phyloP scores from a whole-genome alignment of 2,329 filamentous ascomycete species.

The Colletotrichum magnum region DNA sequence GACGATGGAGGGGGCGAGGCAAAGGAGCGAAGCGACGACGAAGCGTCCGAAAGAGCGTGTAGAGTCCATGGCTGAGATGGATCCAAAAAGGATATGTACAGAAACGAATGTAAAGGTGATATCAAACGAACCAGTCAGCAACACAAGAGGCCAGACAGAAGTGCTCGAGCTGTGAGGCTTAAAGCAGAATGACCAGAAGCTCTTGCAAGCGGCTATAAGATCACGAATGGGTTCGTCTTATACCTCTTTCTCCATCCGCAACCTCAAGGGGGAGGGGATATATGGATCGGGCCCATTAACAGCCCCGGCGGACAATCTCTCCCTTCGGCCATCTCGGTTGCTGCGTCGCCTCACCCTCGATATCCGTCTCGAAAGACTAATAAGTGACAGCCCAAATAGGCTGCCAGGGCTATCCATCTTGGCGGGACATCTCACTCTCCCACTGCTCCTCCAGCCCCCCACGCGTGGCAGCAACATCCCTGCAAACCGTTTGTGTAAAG shows the following conservation, averaged over 20 bases:
- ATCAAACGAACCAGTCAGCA: background rate
- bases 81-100: constrained; percentile 1
- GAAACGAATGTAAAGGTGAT: constrained; percentile 15
- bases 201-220: background rate
- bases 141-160: background rate
- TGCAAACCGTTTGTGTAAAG: too few relatives aligned
- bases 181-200: background rate
- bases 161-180: constrained; percentile 11
- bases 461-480: background rate
- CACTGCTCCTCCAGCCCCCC: background rate
- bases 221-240: constrained; percentile 29
- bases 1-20: constrained; percentile 31
- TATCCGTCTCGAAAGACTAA: constrained; percentile 17
- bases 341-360: constrained; percentile 16
- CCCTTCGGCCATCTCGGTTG: constrained; percentile 10
- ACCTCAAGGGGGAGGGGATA: background rate
- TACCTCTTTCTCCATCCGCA: background rate
- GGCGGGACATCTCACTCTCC: background rate
- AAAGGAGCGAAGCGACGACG: constrained; percentile 40
- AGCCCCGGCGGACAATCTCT: background rate
- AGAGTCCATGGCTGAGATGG: constrained; percentile 37
- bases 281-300: constrained; percentile 9
- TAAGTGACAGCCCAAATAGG: background rate
- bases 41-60: constrained; percentile 38
- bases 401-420: constrained; percentile 1